phyloP scores from a whole-genome alignment of 164 flowering plant genomes.

The Kalanchoe fedtschenkoi region DNA sequence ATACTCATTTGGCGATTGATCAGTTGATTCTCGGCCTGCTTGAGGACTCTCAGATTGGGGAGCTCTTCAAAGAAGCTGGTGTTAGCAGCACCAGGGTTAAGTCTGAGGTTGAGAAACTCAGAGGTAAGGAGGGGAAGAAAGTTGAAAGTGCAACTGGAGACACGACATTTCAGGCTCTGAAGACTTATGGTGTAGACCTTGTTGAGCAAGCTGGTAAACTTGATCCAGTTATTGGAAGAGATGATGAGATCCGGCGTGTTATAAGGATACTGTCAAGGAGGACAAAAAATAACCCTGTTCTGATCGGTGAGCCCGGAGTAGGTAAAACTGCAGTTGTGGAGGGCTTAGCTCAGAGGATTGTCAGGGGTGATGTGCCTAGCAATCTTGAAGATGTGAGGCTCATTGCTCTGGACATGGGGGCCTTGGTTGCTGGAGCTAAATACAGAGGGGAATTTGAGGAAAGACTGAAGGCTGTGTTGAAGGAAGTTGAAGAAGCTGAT shows the following conservation, averaged over 20 bases:
- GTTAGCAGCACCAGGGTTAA: constrained; percentile 41
- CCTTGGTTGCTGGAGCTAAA: constrained; percentile 71
- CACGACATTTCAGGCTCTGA: constrained; percentile 64
- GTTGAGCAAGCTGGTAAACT: constrained; percentile 83
- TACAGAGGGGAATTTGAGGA: constrained; percentile 86
- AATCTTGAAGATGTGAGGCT: constrained; percentile 71
- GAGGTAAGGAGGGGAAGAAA: constrained; percentile 76
- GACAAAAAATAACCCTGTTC: constrained; percentile 81
- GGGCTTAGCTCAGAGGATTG: constrained; percentile 81
- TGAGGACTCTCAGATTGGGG: constrained; percentile 77
- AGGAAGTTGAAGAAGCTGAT: constrained; percentile 79
- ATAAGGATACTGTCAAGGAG: constrained; percentile 67
- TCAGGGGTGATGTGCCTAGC: constrained; percentile 77
- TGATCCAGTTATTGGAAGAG: constrained; percentile 84
- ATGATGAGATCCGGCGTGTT: constrained; percentile 76
- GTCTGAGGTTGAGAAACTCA: constrained; percentile 70
- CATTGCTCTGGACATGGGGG: constrained; percentile 83
- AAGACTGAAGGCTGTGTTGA: constrained; percentile 60
- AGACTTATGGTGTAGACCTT: constrained; percentile 79
- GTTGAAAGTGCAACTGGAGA: constrained; percentile 91
- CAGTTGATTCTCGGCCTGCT: constrained; percentile 67
- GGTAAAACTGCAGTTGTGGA: constrained; percentile 91
- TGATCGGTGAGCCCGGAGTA: constrained; percentile 86
- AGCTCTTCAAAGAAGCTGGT: constrained; percentile 66
- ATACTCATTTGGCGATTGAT: constrained; percentile 71